Base-by-base conservation (phyloP, 768 basidiomycete genomes). In the Dictyophora rubrovolvata region DNA sequence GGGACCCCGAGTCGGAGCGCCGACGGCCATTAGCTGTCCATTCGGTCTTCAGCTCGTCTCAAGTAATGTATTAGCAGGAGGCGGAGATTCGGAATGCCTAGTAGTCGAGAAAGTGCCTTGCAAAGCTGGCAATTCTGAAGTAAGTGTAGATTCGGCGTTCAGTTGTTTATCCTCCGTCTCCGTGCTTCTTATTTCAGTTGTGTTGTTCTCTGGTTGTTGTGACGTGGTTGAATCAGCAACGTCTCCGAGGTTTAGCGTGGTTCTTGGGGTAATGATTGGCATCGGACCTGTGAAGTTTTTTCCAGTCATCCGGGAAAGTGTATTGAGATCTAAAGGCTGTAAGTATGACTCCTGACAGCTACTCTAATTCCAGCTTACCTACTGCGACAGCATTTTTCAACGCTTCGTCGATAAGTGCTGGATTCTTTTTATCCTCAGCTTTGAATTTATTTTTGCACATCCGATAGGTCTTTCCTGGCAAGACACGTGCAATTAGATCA, bases 381-480 rank as follows among this genome's bases (percentile, higher is more conserved):
- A 89, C 87, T 55, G 89, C 89, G 48, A 81, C 77, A 62, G 82
- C 80, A 65, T 87, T 84, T 60, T 82, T 82, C n/a, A 94, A 59
- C 2, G 57, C 57, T 7, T 59, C 57, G 71, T 67, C 84, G 87
- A 61, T 80, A 75, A 61, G 84, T 86, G 59, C 78, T 28, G 83
- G 77, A 68, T 93, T 86, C 68, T 81, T 83, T 72, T 80, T 89
- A 68, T 93, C 92, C 69, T 95, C 93, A 0, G 84, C 78, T 65
- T 90, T 93, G 75, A 93, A 95, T 68, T 95, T 95, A 70, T 89
- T 87, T 71, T 91, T 93, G 70, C 93, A 92, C 23, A 92, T 85
- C 66, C 87, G 90, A 18, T 93, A 79, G 66, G 91, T 88, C 16
- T 93, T 85, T 17, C 86, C 85, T 42, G 90, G 89, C 18, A 95